Evolutionary conservation across 768 basidiomycete species (phyloP), one percentile per base, ranked within the genome.

Genomic region (Lactifluus rugatus): DNA sequence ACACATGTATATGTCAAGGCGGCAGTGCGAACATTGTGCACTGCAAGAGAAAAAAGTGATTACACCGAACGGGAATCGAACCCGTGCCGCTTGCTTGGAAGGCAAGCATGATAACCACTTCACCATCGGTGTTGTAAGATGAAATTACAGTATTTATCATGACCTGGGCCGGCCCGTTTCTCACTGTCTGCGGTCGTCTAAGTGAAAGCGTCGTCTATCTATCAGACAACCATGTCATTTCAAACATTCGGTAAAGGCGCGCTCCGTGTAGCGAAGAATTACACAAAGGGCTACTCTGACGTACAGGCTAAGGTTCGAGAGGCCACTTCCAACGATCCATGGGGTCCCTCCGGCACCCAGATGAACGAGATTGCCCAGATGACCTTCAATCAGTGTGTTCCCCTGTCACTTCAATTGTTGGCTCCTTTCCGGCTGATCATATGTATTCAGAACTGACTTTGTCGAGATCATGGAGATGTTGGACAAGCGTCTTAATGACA

Each of bases 391-490:
- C 95, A 96, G 94, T 93, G 66, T 69, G 88, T 78, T 32, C 56
- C 23, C 32, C 44, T 39, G 28, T 16, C 17, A 14, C 58, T 17
- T 44, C 42, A 9, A 52, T 41, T 31, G 28, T 17, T 14, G n/a
- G 32, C 31, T 14, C 37, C 9, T 48, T 4, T 21, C 36, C 39
- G 16, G 21, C 55, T 37, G 4, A 51, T 26, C n/a, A 2, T 55
- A 25, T 14, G 46, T 41, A n/a, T 45, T 7, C 64, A 83, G 93
- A 73, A 87, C 84, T 59, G 94, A 98, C 67, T 99, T 99, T 70
- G 93, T 98, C 13, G 96, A 99, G 74, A 91, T 99, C 67, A 97
- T 99, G 93, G 96, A 99, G 76, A 96, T 97, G 92, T 79, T 99
- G 49, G 96, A 98, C 74, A 98, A 99, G 73, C 84, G 96, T 52